Evolutionary conservation across 441 rosid genomes (phyloP), one percentile per base, ranked within the genome.

Genomic region (Mallotus japonicus): DNA sequence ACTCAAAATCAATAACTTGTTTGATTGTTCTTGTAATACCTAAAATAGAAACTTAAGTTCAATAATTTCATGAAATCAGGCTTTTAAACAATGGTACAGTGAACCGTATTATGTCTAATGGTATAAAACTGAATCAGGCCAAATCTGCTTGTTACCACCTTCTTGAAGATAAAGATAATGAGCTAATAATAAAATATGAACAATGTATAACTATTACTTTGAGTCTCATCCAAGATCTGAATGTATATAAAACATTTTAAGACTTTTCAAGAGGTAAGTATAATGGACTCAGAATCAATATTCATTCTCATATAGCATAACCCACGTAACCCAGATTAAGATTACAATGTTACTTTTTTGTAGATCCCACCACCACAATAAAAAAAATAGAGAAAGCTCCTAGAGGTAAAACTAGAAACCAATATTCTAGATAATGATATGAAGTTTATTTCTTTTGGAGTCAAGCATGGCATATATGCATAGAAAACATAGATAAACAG

Each of bases 331-430:
- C 47, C 37, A 8, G 16, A 34, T 54, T 55, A 54, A 37, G 46
- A 20, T 17, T 16, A 54, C n/a, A 55, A 16, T 10, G 42, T 14
- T 67, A 53, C 17, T 34, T 37, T 37, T 37, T 13, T 42, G 4
- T 24, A 20, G 62, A 24, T 56, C 53, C 42, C 47, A 8, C 69
- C 59, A 67, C 22, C 16, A 64, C 5, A 37, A 63, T 34, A 15
- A 62, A 75, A 62, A 75, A 47, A n/a, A 44, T 62, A 62, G 62
- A 0, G 15, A 56, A 70, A 54, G 28, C 63, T 54, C 62, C 62
- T 17, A 69, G 13, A 7, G 9, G 47, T 49, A 34, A 49, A 67
- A 67, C 49, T 59, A 3, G 51, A 49, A 6, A 51, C 12, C 49
- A 75, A 59, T 32, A 19, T 2, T 56, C 20, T 55, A 64, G 65